A percentile compares a stretch with the other conserved stretches of the same genome.
These are phyloP conservation scores for Ceratocystis destructans DNA, from an alignment of 2,329 filamentous ascomycete species.

Conservation along the genomic window DNA sequence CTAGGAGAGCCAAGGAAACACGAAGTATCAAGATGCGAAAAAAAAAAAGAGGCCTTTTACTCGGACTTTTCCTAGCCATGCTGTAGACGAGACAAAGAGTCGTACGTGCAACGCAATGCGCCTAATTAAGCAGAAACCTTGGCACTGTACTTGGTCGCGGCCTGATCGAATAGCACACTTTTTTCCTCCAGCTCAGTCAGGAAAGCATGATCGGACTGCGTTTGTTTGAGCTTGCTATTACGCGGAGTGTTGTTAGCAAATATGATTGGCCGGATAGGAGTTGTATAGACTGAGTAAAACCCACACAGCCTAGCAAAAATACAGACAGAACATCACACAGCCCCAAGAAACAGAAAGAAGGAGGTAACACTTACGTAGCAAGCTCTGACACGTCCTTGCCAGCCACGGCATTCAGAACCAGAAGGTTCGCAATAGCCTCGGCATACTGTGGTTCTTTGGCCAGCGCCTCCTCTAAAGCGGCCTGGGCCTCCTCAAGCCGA, in stretches of 20 bases:
- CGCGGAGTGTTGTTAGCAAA: slow-evolving; percentile 21
- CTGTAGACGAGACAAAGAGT: not conserved
- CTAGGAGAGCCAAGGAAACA: not conserved
- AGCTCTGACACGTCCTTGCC: slow-evolving; percentile 58
- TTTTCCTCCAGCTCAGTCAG: slow-evolving; percentile 69
- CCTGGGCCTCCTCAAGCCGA: slow-evolving; percentile 75
- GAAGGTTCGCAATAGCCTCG: slow-evolving; percentile 66
- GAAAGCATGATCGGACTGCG: slow-evolving; percentile 54
- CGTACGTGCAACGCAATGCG: not conserved
- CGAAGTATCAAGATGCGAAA: not conserved
- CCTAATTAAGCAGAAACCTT: slow-evolving; percentile 41
- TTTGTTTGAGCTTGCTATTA: slow-evolving; percentile 40
- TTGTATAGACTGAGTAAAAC: too few relatives aligned
- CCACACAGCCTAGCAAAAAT: too few relatives aligned
- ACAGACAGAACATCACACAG: too few relatives aligned
- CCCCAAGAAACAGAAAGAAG: not conserved
- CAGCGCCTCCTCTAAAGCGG: slow-evolving; percentile 67
- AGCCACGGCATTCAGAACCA: slow-evolving; percentile 64
- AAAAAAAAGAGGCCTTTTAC: not conserved
- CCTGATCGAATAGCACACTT: slow-evolving; percentile 73
- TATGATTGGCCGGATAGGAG: too few relatives aligned
- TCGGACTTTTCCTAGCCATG: not conserved
- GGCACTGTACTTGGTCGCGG: slow-evolving; percentile 71
- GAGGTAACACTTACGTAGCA: slow-evolving; percentile 37
- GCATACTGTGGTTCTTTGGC: slow-evolving; percentile 57